These are phyloP conservation scores for Aspergillus tanneri DNA, from an alignment of 2,329 filamentous ascomycete species.

Conservation along the genomic window DNA sequence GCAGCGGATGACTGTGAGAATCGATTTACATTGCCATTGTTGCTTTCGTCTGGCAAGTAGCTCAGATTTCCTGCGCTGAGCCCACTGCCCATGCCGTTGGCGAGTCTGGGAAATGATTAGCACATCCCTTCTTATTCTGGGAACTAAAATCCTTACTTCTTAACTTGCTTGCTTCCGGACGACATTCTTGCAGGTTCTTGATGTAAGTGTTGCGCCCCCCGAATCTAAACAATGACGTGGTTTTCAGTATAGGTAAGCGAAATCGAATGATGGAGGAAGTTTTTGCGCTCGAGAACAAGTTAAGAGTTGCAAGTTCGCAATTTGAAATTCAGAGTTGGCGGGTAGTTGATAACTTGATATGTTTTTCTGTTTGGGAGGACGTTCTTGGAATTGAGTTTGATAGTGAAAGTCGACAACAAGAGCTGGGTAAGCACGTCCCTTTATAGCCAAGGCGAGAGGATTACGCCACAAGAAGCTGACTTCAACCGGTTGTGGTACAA, in stretches of 20 bases:
- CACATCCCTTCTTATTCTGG: background rate
- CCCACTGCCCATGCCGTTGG: slow-evolving; percentile 26
- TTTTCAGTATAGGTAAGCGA: too few relatives aligned
- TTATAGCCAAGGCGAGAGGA: slow-evolving; percentile 11
- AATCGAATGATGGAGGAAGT: too few relatives aligned
- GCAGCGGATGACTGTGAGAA: slow-evolving; percentile 28
- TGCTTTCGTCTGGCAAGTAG: slow-evolving; percentile 27
- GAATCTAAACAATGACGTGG: background rate
- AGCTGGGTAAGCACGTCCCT: background rate
- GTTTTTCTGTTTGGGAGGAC: background rate
- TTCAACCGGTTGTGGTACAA: slow-evolving; percentile 13
- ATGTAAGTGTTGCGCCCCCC: background rate
- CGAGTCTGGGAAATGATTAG: slow-evolving; percentile 14
- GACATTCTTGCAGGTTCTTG: slow-evolving; percentile 11
- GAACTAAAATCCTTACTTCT: slow-evolving; percentile 14
- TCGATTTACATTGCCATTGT: slow-evolving; percentile 25
- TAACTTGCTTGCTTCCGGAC: slow-evolving; percentile 14
- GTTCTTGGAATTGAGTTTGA: background rate
- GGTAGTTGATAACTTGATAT: too few relatives aligned
- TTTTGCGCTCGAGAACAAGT: too few relatives aligned
- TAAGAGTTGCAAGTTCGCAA: background rate
- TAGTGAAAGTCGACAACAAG: background rate
- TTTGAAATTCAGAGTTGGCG: background rate
- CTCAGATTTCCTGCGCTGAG: slow-evolving; percentile 30
- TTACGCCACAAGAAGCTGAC: slow-evolving; percentile 6